Percentiles rank a stretch among this genome's conserved stretches.
Evolutionary conservation across 176 grass and related monocot species (phyloP).

Genomic region (Rhynchospora pubera): DNA sequence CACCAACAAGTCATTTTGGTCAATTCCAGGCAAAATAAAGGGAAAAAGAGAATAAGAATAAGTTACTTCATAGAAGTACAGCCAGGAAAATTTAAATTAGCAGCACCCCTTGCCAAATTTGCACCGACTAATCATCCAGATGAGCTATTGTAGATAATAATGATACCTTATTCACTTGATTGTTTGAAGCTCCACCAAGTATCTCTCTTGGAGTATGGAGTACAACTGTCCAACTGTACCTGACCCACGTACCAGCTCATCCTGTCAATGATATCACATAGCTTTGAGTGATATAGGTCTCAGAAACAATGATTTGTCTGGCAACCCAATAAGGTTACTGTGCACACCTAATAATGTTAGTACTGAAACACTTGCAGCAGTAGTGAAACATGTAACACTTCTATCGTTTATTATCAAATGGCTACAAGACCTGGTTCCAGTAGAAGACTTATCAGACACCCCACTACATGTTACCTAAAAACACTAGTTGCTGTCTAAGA

Average conservation of each 20-base stretch:
- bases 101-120: background rate
- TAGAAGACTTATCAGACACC: background rate
- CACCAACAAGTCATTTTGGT: background rate
- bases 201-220: conserved; percentile 54
- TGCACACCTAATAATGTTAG: background rate
- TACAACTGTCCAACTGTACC: conserved; percentile 48
- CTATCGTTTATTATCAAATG: background rate
- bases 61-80: background rate
- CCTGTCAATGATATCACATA: conserved; percentile 29
- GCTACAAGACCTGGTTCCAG: background rate
- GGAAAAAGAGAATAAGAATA: background rate
- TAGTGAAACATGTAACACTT: background rate
- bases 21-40: background rate
- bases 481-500: background rate
- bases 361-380: background rate
- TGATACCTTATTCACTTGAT: conserved; percentile 65
- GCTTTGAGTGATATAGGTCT: too few relatives aligned
- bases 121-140: background rate
- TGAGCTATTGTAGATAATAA: background rate
- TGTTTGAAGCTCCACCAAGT: conserved; percentile 41
- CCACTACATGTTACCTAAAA: background rate
- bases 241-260: conserved; percentile 52
- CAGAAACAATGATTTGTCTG: background rate
- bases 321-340: background rate
- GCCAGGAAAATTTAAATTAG: background rate